Conservation (phyloP, 306 rosid species). For the Acacia confusa region DNA sequence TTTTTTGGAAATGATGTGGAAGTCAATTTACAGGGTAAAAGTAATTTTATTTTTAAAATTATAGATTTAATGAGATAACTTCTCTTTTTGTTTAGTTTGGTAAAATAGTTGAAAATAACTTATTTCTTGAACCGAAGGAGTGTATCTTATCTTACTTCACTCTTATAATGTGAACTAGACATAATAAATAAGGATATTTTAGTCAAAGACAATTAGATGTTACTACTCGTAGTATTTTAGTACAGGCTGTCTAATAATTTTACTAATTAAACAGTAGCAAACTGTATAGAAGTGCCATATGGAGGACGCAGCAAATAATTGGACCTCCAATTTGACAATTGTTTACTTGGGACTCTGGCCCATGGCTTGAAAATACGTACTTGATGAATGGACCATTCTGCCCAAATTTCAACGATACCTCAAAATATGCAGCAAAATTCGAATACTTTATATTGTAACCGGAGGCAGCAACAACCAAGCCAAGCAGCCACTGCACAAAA, state of each 20-base stretch:
- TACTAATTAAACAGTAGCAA: not conserved
- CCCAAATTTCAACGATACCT: conserved; percentile 26
- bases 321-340: conserved; percentile 41
- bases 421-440: conserved; percentile 28
- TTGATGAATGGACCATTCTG: conserved; percentile 32
- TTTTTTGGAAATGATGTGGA: not conserved
- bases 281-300: not conserved
- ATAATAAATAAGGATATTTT: not conserved
- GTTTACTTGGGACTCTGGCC: conserved; percentile 36
- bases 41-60: too few species aligned
- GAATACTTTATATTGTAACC: conserved; percentile 30
- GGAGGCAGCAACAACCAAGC: conserved; percentile 37
- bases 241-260: not conserved
- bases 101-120: too few species aligned
- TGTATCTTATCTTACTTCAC: not conserved
- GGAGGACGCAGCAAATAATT: conserved; percentile 36
- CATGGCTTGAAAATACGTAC: conserved; percentile 32
- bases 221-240: not conserved
- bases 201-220: not conserved
- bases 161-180: not conserved
- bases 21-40: not conserved
- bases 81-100: too few species aligned
- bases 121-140: too few species aligned
- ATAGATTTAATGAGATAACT: too few species aligned
- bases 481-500: conserved; percentile 22